Evolutionary conservation across 495 filamentous ascomycete genomes (phyloP).

Genomic region (Neurospora sp.): DNA sequence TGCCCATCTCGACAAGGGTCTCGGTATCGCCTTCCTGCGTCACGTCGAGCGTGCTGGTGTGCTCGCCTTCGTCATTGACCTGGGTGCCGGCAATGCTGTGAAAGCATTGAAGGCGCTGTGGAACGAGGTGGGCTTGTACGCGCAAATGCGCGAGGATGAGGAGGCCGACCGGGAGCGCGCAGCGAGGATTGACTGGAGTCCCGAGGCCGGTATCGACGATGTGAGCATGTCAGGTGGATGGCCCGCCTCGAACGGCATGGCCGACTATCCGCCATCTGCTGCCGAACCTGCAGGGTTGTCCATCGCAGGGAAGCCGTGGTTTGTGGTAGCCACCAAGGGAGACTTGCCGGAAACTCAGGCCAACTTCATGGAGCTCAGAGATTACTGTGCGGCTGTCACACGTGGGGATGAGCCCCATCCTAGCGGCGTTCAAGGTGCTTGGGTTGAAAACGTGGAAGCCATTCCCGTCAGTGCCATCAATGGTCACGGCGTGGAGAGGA

Average conservation of each 20-base stretch:
- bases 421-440: slow-evolving; percentile 53
- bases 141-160: slow-evolving; percentile 56
- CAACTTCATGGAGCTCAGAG: slow-evolving; percentile 59
- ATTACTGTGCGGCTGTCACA: slow-evolving; percentile 54
- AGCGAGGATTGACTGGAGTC: slow-evolving; percentile 29
- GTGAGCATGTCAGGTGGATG: slow-evolving; percentile 9
- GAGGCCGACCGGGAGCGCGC: slow-evolving; percentile 41
- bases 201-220: slow-evolving; percentile 15
- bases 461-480: slow-evolving; percentile 85
- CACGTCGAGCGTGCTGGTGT: slow-evolving; percentile 91
- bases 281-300: slow-evolving; percentile 35
- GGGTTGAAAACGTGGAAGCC: slow-evolving; percentile 52
- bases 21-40: slow-evolving; percentile 84
- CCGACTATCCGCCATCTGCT: slow-evolving; percentile 20
- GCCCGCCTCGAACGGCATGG: slow-evolving; percentile 21
- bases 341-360: slow-evolving; percentile 70
- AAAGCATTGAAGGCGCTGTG: slow-evolving; percentile 69
- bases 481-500: slow-evolving; percentile 68
- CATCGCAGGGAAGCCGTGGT: slow-evolving; percentile 87
- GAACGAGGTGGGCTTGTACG: slow-evolving; percentile 82
- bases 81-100: slow-evolving; percentile 69
- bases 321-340: slow-evolving; percentile 92
- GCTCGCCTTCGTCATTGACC: slow-evolving; percentile 86
- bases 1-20: slow-evolving; percentile 83
- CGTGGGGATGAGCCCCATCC: slow-evolving; percentile 55